phyloP scores from a whole-genome alignment of 1,284 basidiomycete genomes.

The Trichosporon coremiiforme region DNA sequence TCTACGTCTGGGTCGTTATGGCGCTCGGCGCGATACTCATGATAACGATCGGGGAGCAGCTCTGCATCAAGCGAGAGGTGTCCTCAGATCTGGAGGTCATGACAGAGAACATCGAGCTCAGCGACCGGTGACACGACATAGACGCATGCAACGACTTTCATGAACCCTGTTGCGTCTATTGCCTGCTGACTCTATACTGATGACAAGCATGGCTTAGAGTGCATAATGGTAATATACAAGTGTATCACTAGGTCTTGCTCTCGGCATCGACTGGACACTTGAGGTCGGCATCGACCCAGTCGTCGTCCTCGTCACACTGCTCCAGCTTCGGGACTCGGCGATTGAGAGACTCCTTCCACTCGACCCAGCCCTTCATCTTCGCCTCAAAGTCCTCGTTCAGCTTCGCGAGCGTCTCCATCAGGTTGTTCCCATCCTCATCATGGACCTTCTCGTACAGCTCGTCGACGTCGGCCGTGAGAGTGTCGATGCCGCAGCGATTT shows the following conservation, averaged over 20 bases:
- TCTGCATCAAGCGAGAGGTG: constrained; percentile 93
- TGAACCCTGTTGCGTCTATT: neutral
- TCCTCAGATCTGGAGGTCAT: constrained; percentile 69
- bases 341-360: neutral
- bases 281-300: neutral
- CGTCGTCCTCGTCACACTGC: neutral
- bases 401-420: neutral
- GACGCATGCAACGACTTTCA: constrained; percentile 13
- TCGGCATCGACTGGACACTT: neutral
- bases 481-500: neutral
- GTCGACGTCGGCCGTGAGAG: neutral
- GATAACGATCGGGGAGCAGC: constrained; percentile 81
- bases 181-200: neutral
- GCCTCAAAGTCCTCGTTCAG: neutral
- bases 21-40: constrained; percentile 69
- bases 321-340: constrained; percentile 3
- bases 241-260: neutral
- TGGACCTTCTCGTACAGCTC: neutral
- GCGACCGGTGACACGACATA: constrained; percentile 29
- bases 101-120: constrained; percentile 45
- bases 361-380: neutral
- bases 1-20: constrained; percentile 87
- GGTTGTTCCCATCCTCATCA: neutral
- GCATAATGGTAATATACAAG: neutral
- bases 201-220: neutral